Percentiles rank a stretch among this genome's conserved stretches.
Evolutionary conservation across 192 early-diverging fungal species (phyloP).

Genomic region (Glomus cerebriforme): DNA sequence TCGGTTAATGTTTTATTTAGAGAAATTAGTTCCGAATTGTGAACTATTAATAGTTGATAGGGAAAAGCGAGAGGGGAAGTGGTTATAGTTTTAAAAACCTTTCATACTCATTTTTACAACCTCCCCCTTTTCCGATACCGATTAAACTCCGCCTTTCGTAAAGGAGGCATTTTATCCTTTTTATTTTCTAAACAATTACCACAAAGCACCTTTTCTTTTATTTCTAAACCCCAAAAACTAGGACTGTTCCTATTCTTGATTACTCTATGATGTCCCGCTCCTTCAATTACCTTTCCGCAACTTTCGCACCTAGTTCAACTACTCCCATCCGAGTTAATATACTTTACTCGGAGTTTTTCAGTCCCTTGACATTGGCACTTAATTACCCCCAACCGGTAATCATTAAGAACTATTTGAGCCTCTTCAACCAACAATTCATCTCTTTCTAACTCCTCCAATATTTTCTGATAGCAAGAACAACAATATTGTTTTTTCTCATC

Average conservation of each 20-base stretch:
- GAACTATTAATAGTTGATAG: background rate
- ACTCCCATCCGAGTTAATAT: no score
- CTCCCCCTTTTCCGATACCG: conserved; percentile 1
- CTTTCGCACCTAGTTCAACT: background rate
- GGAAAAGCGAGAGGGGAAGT: no score
- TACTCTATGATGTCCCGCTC: background rate
- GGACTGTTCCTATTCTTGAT: background rate
- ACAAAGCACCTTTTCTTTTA: background rate
- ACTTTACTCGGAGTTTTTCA: no score
- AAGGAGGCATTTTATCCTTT: background rate
- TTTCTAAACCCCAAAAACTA: background rate
- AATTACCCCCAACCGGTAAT: no score
- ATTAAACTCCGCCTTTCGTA: conserved; percentile 15
- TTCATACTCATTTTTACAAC: no score
- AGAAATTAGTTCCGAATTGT: conserved; percentile 6
- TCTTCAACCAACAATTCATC: no score
- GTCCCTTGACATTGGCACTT: no score
- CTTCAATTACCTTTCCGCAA: background rate
- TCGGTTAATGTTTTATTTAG: conserved; percentile 9
- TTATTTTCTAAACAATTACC: conserved; percentile 17
- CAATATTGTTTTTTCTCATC: no score
- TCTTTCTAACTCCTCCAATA: no score
- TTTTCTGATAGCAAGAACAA: no score
- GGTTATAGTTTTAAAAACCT: no score
- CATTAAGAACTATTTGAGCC: no score